These are phyloP conservation scores for Leccinellum luteum DNA, from an alignment of 768 basidiomycete genomes.

Conservation along the genomic window DNA sequence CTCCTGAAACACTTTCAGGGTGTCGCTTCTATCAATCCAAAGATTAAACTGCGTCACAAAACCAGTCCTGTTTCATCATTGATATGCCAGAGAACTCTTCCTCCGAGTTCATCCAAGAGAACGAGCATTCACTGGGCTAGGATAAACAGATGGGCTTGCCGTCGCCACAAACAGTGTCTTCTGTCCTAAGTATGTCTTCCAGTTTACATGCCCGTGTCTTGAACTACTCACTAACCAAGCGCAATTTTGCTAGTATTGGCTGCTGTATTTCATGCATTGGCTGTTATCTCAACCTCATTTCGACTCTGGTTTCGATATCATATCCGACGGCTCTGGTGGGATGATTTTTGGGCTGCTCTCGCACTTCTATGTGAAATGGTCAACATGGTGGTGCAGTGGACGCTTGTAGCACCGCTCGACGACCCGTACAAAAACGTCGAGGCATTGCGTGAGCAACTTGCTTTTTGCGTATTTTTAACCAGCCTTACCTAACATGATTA, in stretches of 20 bases:
- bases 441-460: conserved; percentile 10
- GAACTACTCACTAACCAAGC: not conserved
- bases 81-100: not conserved
- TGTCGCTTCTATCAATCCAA: not conserved
- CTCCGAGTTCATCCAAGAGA: not conserved
- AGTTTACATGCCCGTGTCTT: not conserved
- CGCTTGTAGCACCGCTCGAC: conserved; percentile 27
- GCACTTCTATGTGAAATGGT: conserved; percentile 9
- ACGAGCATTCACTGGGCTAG: not conserved
- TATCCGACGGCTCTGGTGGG: conserved; percentile 28
- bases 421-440: conserved; percentile 6
- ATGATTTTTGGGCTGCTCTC: conserved; percentile 27
- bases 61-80: not conserved
- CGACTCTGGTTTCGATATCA: conserved; percentile 26
- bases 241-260: conserved; percentile 9
- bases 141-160: conserved; percentile 2
- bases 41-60: not conserved
- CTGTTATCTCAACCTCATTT: conserved; percentile 22
- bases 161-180: conserved; percentile 14
- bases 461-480: not conserved
- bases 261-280: conserved; percentile 20
- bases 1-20: conserved; percentile 1
- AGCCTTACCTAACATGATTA: not conserved
- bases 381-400: conserved; percentile 17
- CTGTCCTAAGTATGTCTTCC: conserved; percentile 17